Percentiles rank a stretch among this genome's conserved stretches.
Evolutionary conservation across 2,329 filamentous ascomycete genomes (phyloP).

Genomic region (Trichoderma breve): DNA sequence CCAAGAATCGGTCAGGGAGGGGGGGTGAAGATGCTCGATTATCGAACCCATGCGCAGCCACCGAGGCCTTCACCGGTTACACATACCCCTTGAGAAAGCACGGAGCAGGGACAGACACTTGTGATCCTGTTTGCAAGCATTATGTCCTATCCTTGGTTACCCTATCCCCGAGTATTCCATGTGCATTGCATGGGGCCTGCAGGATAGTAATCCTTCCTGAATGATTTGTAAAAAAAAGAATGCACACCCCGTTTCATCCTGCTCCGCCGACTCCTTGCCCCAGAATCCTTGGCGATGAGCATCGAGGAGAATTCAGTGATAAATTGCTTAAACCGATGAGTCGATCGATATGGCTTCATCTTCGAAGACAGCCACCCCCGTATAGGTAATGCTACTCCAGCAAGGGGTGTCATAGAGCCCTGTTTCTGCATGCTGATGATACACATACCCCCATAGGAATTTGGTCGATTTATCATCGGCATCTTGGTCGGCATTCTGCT

Average conservation of each 20-base stretch:
- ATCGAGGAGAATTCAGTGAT: background rate
- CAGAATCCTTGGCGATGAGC: background rate
- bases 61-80: background rate
- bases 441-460: background rate
- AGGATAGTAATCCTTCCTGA: background rate
- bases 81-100: background rate
- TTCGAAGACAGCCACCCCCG: background rate
- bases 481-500: background rate
- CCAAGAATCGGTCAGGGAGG: background rate
- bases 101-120: background rate
- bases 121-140: background rate
- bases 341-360: constrained; percentile 1
- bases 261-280: background rate
- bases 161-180: background rate
- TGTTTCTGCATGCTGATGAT: background rate
- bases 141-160: background rate
- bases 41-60: background rate
- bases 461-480: background rate
- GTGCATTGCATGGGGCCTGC: background rate
- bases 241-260: background rate
- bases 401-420: background rate
- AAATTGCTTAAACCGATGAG: background rate
- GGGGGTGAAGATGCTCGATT: background rate
- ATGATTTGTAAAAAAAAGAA: background rate
- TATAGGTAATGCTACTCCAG: background rate